Conservation (phyloP, 305 asterid species). For the Fraxinus sp. region DNA sequence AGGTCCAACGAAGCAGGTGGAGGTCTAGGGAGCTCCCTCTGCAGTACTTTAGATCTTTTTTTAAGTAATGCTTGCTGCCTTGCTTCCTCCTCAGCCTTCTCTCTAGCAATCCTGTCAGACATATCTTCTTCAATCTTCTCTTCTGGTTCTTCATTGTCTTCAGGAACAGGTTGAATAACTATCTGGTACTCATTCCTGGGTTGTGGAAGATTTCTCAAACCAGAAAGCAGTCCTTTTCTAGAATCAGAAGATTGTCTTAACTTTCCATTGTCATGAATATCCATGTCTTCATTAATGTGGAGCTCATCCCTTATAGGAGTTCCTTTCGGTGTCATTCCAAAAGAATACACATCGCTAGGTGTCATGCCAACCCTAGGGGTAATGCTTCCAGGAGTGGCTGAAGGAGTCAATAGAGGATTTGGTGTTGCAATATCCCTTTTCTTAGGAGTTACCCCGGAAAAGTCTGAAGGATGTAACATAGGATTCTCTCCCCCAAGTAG, state of each 20-base stretch:
- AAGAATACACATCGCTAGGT: slow-evolving; percentile 63
- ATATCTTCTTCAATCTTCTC: slow-evolving; percentile 99
- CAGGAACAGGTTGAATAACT: slow-evolving; percentile 62
- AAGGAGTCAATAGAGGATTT: slow-evolving; percentile 83
- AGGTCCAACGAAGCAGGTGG: slow-evolving; percentile 76
- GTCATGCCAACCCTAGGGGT: slow-evolving; percentile 89
- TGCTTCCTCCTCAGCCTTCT: slow-evolving; percentile 95
- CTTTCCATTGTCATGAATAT: slow-evolving; percentile 50
- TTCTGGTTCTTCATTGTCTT: slow-evolving; percentile 86
- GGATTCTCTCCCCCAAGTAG: slow-evolving; percentile 97
- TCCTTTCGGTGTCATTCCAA: slow-evolving; percentile 80
- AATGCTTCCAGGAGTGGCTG: slow-evolving; percentile 70
- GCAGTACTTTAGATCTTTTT: slow-evolving; percentile 90
- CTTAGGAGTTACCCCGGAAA: slow-evolving; percentile 98
- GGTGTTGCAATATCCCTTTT: slow-evolving; percentile 84
- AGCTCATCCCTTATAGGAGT: slow-evolving; percentile 94
- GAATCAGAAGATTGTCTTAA: slow-evolving; percentile 49
- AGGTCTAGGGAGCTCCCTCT: slow-evolving; percentile 96
- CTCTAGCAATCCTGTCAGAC: slow-evolving; percentile 90
- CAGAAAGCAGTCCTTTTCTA: slow-evolving; percentile 56
- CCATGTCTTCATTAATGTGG: slow-evolving; percentile 78
- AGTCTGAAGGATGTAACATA: slow-evolving; percentile 88
- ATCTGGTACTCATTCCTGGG: slow-evolving; percentile 92
- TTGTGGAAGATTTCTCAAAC: slow-evolving; percentile 76
- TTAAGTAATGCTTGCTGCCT: slow-evolving; percentile 72